Evolutionary conservation across 345 rosid genomes (phyloP).

Genomic region (Syzygium aromaticum): DNA sequence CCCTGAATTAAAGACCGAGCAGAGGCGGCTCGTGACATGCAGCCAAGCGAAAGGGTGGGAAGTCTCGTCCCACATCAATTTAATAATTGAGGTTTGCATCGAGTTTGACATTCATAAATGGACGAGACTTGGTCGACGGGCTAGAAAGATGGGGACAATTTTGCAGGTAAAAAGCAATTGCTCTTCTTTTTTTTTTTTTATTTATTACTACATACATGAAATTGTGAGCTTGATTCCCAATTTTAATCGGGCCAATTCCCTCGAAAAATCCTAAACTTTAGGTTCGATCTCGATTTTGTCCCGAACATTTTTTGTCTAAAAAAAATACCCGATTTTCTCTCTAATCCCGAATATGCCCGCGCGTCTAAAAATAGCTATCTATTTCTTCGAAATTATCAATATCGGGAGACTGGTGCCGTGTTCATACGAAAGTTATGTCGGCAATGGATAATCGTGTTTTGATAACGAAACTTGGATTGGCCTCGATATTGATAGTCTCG

Average conservation of each 20-base stretch:
- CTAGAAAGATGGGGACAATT: not conserved
- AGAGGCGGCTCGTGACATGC: not conserved
- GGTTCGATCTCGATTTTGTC: not conserved
- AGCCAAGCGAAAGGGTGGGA: not conserved
- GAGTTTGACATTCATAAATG: not conserved
- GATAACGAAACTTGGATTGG: no score
- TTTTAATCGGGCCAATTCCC: not conserved
- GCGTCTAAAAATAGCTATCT: rapidly evolving
- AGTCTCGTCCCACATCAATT: not conserved
- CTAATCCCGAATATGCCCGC: rapidly evolving
- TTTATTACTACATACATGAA: not conserved
- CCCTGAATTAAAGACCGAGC: not conserved
- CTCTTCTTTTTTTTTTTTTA: rapidly evolving
- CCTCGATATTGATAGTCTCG: no score
- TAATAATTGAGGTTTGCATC: not conserved
- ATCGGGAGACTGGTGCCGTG: not conserved
- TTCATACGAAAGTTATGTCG: no score
- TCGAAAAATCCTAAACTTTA: not conserved
- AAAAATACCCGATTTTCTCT: not conserved
- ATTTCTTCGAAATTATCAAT: not conserved
- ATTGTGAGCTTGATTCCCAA: not conserved
- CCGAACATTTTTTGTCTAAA: not conserved
- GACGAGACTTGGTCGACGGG: not conserved
- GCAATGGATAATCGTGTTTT: no score
- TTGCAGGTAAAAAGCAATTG: not conserved